Conservation (phyloP, 331 rosid genomes). For the Rosa hybrid region DNA sequence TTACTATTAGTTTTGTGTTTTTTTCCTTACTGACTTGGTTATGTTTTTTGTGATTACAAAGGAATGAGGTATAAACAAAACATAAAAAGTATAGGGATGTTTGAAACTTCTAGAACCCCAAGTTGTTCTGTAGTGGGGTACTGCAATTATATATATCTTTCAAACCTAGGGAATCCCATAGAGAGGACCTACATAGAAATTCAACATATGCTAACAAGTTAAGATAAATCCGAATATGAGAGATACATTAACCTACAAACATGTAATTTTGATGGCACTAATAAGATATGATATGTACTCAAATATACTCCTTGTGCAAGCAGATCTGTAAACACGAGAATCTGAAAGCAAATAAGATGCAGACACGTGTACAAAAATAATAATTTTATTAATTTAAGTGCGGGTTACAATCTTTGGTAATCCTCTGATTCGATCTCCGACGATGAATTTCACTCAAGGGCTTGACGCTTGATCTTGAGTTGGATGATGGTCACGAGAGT, state of each 20-base stretch:
- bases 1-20: too few species aligned
- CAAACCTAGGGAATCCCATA: conserved; percentile 93
- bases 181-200: conserved; percentile 62
- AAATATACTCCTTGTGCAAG: conserved; percentile 68
- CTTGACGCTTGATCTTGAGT: too few species aligned
- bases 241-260: background rate
- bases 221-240: background rate
- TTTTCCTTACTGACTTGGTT: too few species aligned
- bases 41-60: too few species aligned
- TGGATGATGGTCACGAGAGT: too few species aligned
- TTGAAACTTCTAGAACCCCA: conserved; percentile 80
- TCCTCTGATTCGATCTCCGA: too few species aligned
- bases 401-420: too few species aligned
- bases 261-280: background rate
- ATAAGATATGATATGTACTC: conserved; percentile 42
- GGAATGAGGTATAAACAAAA: too few species aligned
- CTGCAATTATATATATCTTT: conserved; percentile 77
- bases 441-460: too few species aligned
- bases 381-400: too few species aligned
- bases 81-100: conserved; percentile 26
- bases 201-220: background rate
- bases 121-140: conserved; percentile 72
- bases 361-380: too few species aligned
- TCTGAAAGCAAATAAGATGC: too few species aligned
- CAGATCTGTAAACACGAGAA: conserved; percentile 22